Evolutionary conservation across 2,329 filamentous ascomycete genomes (phyloP), one percentile per base, ranked within the genome.

Genomic region (Basipetospora chlamydospora): DNA sequence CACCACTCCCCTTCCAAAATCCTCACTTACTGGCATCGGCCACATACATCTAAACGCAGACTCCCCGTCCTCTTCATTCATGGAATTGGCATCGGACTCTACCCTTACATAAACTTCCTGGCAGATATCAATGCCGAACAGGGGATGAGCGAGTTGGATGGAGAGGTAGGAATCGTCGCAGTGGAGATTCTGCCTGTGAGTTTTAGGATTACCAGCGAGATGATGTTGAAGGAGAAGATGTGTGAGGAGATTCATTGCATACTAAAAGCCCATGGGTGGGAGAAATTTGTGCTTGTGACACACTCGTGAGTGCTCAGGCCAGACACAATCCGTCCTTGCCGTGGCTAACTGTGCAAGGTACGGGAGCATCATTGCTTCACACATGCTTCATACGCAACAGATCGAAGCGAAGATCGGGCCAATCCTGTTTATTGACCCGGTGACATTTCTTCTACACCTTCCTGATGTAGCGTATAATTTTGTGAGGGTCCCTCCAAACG

Each of bases 401-500:
- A 46, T 47, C 4, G 41, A 41, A 5, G 26, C 31, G 2, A 41
- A 38, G 5, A 65, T 77, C 28, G 61, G 63, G 1, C 57, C 66
- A 0, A 52, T 67, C 3, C 46, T 78, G 0, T 57, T 77, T 17
- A 59, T 77, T 22, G 73, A 77, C 46, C 74, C 73, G 0, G 68
- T 78, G 1, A 67, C 67, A 0, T 63, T 77, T 32, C 51, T 76
- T 1, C 55, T 78, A 3, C 71, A 78, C 47, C 61, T 75, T 7
- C 71, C 73, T 4, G 66, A 76, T 43, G 70, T 78, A 7, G 70
- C 71, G 2, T 77, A 72, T 49, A 79, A 77, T 44, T 78, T 78
- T 49, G 49, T 52, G 40, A 38, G 29, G 15, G 21, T 39, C 29
- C 39, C 28, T 21, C 29, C 36, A 35, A 25, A 23, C 20, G 35